Base-by-base conservation (phyloP, 1,284 basidiomycete species). In the Rhodotorula sp. region DNA sequence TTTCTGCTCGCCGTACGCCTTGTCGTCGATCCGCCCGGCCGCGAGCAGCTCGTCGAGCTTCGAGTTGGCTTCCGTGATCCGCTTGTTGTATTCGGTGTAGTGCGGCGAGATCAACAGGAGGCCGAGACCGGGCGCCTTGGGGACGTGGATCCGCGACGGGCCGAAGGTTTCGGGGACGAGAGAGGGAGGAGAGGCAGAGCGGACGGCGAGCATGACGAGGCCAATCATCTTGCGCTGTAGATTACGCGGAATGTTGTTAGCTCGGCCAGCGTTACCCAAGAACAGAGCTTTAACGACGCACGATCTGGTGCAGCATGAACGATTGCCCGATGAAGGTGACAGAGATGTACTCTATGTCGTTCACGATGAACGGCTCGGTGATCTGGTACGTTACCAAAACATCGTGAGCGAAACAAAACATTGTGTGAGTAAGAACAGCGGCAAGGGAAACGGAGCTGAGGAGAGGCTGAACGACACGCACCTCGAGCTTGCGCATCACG, bases 261-360 rank as follows among this genome's bases (percentile, higher is more conserved):
- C 15, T 26, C 26, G 23, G 1, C 8, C 10, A 43, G 38, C 15
- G 5, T 10, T 5, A 55, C 10, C 5, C 28, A 6, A 58, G 26
- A 34, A 28, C 60, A 77, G 69, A 80, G 80, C 34, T 7, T 10
- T n/a, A 63, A 28, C 67, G 57, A 45, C 62, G 57, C 76, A 85
- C 84, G 75, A 87, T 86, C 79, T 99, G 95, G 81, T 99, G 95
- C 68, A 99, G 83, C 97, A 99, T 99, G 81, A 99, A 99, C 77
- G 92, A 95, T 81, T 99, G 97, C 0, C 95, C 97, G 79, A 98
- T 93, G 79, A 98, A 90, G 75, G 91, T 85, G 48, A 99, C 89
- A 62, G 90, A 91, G 62, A 99, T 88, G 95, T 95, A 99, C 80
- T 99, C 95, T 1, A 92, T 95, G 47, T 89, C 89, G 26, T 92